Base-by-base conservation (phyloP, 768 basidiomycete species). In the Suillus plorans region DNA sequence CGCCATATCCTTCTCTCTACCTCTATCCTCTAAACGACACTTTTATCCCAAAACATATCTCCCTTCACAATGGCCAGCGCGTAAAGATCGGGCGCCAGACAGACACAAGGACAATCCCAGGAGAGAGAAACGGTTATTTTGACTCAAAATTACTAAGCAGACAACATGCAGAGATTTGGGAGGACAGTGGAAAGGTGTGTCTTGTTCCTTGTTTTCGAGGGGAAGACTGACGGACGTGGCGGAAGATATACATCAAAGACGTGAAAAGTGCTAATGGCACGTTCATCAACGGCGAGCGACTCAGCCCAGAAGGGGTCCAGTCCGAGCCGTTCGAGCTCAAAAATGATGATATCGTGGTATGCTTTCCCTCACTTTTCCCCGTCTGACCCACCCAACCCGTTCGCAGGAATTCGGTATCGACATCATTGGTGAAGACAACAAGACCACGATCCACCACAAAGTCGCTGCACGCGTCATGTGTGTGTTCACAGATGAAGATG, bases 101-200 rank as follows among this genome's bases (percentile, higher is more conserved):
- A 18, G 97, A 95, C 76, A 89, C 90, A 63, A 97, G 97, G 84
- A 97, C 95, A 0, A 88, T 93, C 37, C 97, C 97, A 20, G 88
- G 86, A 13, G 94, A 97, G 73, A 83, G 91, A 72, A 98, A 99
- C 74, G 97, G 95, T 10, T 99, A 91, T 80, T 98, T 99, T 75
- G 97, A 99, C 80, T 92, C 90, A 25, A 98, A 98, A 74, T 89
- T 98, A 9, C 82, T 99, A 66, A 94, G 92, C 69, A 83, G 97
- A 69, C 91, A 93, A 80, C 97, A 99, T 73, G 97, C 97, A 16
- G 97, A 98, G 79, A 92, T 99, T n/a, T 99, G 91, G 97, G 95
- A 94, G 80, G 94, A 97, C 66, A 81, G 78, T 50, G 88, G 86
- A 55, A 97, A 97, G 87, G 95, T 94, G 58, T 59, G 81, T 74